These are phyloP conservation scores for Hypoxylon sp. DNA, from an alignment of 2,329 filamentous ascomycete species.

Conservation along the genomic window DNA sequence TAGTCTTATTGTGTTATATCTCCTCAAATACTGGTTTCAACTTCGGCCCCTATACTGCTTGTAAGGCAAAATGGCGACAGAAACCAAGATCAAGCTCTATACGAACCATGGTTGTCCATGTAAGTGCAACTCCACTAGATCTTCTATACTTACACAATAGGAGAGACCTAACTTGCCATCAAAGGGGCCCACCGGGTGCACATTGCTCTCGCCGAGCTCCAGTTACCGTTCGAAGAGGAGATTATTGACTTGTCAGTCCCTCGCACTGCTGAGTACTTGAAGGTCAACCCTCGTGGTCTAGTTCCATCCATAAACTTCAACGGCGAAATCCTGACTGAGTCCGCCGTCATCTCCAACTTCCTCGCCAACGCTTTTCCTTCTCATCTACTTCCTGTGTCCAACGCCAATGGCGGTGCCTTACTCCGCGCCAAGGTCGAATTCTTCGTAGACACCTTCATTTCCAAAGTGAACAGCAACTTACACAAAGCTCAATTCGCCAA, in stretches of 20 bases:
- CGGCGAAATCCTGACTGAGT: conserved; percentile 75
- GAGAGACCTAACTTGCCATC: conserved; percentile 13
- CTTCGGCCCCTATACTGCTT: no score
- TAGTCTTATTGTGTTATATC: no score
- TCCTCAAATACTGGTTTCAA: no score
- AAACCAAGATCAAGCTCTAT: conserved; percentile 43
- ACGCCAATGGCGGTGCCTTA: conserved; percentile 63
- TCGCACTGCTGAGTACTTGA: conserved; percentile 76
- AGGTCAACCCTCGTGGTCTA: conserved; percentile 80
- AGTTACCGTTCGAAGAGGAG: conserved; percentile 72
- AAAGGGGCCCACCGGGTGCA: conserved; percentile 76
- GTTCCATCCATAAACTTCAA: conserved; percentile 76
- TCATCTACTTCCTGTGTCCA: conserved; percentile 67
- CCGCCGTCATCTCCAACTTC: conserved; percentile 76
- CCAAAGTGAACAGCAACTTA: conserved; percentile 60
- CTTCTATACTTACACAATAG: no score
- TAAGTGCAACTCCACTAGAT: conserved; percentile 20
- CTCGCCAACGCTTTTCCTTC: conserved; percentile 74
- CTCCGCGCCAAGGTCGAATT: conserved; percentile 72
- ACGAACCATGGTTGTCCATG: conserved; percentile 45
- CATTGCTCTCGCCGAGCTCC: conserved; percentile 73
- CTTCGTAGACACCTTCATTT: conserved; percentile 75
- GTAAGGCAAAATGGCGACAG: conserved; percentile 39
- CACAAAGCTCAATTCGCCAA: conserved; percentile 49
- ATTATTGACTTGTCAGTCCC: conserved; percentile 76